Evolutionary conservation across 805 yeast species (phyloP), one percentile per base, ranked within the genome.

Genomic region (Yarrowia keelungensis): DNA sequence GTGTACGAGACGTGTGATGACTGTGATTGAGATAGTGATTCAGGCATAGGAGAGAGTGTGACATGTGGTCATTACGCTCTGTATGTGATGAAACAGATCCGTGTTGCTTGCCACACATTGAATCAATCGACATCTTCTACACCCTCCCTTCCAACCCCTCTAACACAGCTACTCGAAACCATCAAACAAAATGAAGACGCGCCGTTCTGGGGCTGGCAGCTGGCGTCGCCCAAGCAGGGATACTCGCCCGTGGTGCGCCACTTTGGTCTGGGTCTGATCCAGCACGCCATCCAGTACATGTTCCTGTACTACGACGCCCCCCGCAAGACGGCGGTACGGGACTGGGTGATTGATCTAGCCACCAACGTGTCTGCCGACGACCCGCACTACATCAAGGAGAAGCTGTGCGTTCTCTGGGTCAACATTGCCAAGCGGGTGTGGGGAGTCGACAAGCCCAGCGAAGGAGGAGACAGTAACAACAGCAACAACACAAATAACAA

Each of bases 151-250:
- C 19, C 45, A 7, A 38, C 51, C 65, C 11, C 19, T 5, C 49
- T 51, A 43, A 53, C 69, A 32, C 35, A 78, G 76, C 91, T 91
- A 72, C 81, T 95, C 41, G 97, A 92, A 73, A 81, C 86, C 11
- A 85, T 94, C 35, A 93, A 91, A 75, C 79, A 82, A 53, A 87
- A 89, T 71, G 90, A 88, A 10, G 96, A 93, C 75, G 88, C 97
- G 22, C 98, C 99, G 0, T 86, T 81, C 71, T 92, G 97, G 93
- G 98, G 98, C 2, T 94, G 89, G 78, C 92, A 90, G 76, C 83
- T 95, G 69, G 92, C 97, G 0, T 76, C 86, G 35, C 86, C 86
- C 1, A 85, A 87, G 76, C 81, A 85, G 79, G 81, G 87, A 72
- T 81, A 85, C 53, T 85, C 89, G 75, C 85, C 82, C 72, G 87